A percentile compares a stretch with the other conserved stretches of the same genome.
Evolutionary conservation across 2,329 filamentous ascomycete genomes (phyloP).

Genomic region (Esteya vermicola): DNA sequence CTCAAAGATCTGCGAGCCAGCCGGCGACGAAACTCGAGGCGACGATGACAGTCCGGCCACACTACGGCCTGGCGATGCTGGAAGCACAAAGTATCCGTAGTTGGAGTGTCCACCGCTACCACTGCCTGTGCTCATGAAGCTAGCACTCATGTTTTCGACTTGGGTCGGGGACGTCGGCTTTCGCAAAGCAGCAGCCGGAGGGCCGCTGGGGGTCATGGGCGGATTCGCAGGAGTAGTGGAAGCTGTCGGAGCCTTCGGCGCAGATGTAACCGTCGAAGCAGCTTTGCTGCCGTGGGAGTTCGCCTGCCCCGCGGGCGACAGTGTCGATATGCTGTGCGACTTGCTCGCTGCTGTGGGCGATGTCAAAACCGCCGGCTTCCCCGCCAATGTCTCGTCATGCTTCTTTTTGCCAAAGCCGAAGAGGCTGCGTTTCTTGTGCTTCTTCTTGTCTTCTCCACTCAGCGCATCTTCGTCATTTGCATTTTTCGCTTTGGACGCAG

Average conservation of each 20-base stretch:
- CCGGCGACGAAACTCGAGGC: constrained; percentile 63
- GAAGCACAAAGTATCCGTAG: constrained; percentile 22
- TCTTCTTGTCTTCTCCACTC: constrained; percentile 17
- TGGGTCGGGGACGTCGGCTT: constrained; percentile 20
- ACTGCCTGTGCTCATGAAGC: constrained; percentile 18
- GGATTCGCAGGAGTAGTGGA: constrained; percentile 9
- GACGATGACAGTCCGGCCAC: constrained; percentile 43
- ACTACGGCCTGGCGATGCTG: constrained; percentile 51
- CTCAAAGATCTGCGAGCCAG: constrained; percentile 76
- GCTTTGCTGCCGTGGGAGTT: neutral
- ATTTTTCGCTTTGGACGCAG: neutral
- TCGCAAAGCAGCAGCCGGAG: constrained; percentile 17
- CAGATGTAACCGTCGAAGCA: neutral
- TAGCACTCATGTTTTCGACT: constrained; percentile 24
- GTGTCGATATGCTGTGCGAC: constrained; percentile 2
- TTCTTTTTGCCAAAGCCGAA: constrained; percentile 24
- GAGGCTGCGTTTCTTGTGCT: constrained; percentile 18
- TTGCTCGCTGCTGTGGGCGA: constrained; percentile 12
- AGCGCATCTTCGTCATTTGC: too few species aligned
- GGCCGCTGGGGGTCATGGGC: neutral
- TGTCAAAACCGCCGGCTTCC: neutral
- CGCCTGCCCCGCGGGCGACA: neutral
- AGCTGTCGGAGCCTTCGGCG: constrained; percentile 16
- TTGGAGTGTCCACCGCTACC: constrained; percentile 14
- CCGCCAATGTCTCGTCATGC: constrained; percentile 17